phyloP scores from a whole-genome alignment of 2,329 filamentous ascomycete genomes.

The Ophiocordyceps camponoti-floridani region DNA sequence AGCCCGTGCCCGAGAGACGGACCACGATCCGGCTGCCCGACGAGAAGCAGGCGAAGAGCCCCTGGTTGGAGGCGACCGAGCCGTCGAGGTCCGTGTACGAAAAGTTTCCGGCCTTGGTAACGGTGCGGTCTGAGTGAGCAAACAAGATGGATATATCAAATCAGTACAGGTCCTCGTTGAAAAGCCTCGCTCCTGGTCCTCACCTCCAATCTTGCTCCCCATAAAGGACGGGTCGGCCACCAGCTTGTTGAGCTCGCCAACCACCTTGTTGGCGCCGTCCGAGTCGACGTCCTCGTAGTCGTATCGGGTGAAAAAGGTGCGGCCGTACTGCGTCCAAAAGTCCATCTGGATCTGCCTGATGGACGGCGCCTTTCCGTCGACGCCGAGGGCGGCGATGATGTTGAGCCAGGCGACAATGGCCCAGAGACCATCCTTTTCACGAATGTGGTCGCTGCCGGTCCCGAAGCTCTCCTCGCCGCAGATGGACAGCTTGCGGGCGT shows the following conservation, averaged over 20 bases:
- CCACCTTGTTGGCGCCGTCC: conserved; percentile 79
- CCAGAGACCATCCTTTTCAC: conserved; percentile 98
- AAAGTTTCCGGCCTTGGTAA: conserved; percentile 85
- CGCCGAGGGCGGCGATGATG: conserved; percentile 87
- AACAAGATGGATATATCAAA: neutral
- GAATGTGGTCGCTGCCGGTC: conserved; percentile 95
- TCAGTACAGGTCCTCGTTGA: too few species aligned
- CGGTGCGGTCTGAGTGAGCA: conserved; percentile 45
- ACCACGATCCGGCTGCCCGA: conserved; percentile 92
- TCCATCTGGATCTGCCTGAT: conserved; percentile 94
- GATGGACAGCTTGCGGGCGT: conserved; percentile 90
- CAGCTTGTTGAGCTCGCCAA: conserved; percentile 61
- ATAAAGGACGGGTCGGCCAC: conserved; percentile 61
- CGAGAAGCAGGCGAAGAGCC: conserved; percentile 84
- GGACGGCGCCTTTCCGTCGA: conserved; percentile 56
- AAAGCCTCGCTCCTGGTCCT: conserved; percentile 2
- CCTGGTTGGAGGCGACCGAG: conserved; percentile 88
- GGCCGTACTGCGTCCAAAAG: conserved; percentile 92
- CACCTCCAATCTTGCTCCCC: conserved; percentile 62
- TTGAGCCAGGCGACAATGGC: conserved; percentile 96
- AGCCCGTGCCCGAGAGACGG: conserved; percentile 85
- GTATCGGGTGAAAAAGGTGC: conserved; percentile 97
- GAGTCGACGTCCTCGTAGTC: conserved; percentile 94
- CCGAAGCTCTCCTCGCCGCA: conserved; percentile 98
- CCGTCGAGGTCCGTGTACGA: conserved; percentile 98